Conservation (phyloP, 1,139 yeast genomes). For the Kazachstania sp. region DNA sequence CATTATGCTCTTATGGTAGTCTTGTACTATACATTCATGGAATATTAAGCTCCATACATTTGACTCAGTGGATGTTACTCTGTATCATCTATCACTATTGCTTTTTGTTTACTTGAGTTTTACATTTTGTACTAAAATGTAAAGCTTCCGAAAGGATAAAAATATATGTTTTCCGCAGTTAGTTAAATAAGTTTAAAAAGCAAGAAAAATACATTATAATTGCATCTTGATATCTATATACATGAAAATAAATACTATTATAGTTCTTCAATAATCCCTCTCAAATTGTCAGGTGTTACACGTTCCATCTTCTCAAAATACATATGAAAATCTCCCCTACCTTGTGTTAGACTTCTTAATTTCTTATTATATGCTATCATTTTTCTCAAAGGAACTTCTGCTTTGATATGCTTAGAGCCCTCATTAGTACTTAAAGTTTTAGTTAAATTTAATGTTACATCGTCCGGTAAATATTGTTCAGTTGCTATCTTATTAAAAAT, state of each 20-base stretch:
- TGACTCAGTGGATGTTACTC: too few species aligned
- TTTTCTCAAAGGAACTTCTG: conserved; percentile 76
- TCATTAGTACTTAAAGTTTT: conserved; percentile 26
- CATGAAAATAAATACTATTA: not conserved
- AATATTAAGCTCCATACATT: too few species aligned
- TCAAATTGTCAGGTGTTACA: conserved; percentile 42
- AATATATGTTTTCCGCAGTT: too few species aligned
- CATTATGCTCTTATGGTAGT: too few species aligned
- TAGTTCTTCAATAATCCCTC: conserved; percentile 28
- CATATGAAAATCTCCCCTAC: conserved; percentile 81
- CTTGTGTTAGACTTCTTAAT: conserved; percentile 78
- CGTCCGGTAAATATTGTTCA: conserved; percentile 50
- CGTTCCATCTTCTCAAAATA: conserved; percentile 64
- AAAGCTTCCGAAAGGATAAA: too few species aligned
- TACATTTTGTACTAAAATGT: too few species aligned
- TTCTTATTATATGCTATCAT: conserved; percentile 84
- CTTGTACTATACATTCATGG: too few species aligned
- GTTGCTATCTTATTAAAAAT: conserved; percentile 49
- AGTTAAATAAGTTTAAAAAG: too few species aligned
- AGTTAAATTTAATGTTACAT: conserved; percentile 34
- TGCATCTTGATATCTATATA: not conserved
- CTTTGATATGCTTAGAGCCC: conserved; percentile 46
- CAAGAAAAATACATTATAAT: too few species aligned
- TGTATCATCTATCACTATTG: too few species aligned
- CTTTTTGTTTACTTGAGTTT: too few species aligned